Percentiles rank a stretch among this genome's conserved stretches.
phyloP scores from a whole-genome alignment of 345 rosid species.

The Acer negundo region DNA sequence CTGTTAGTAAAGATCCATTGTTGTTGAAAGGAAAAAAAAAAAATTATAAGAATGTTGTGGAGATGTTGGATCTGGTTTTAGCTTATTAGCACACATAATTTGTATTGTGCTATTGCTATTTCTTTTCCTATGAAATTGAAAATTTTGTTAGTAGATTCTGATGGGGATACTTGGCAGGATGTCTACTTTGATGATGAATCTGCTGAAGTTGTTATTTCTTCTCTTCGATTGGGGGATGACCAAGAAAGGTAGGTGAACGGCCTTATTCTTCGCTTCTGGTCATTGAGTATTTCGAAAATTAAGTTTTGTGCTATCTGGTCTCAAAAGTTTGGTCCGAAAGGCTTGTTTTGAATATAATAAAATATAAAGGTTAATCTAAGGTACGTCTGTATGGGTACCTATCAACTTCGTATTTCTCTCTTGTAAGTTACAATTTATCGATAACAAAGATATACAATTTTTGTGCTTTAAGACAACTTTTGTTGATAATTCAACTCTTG shows the following conservation, averaged over 20 bases:
- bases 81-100: not conserved
- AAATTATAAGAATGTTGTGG: not conserved
- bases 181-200: slow-evolving; percentile 98
- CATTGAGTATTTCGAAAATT: not conserved
- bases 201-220: slow-evolving; percentile 95
- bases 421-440: not conserved
- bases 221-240: slow-evolving; percentile 88
- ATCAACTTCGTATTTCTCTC: not conserved
- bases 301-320: not conserved
- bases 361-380: not conserved
- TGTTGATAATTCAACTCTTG: not conserved
- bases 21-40: not conserved
- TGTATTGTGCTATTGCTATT: not conserved
- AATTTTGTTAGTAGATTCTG: slow-evolving; percentile 24
- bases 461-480: not conserved
- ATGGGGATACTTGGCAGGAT: slow-evolving; percentile 57
- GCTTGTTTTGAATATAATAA: not conserved
- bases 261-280: slow-evolving; percentile 1
- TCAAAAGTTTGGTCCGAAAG: not conserved
- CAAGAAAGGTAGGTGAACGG: slow-evolving; percentile 68
- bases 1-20: not conserved
- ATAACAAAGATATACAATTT: not conserved
- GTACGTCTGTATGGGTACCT: not conserved
- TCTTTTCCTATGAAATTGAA: not conserved
- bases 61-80: not conserved